A percentile compares a stretch with the other conserved stretches of the same genome.
These are phyloP conservation scores for Penstemon barbatus DNA, from an alignment of 257 asterid genomes.

Conservation along the genomic window DNA sequence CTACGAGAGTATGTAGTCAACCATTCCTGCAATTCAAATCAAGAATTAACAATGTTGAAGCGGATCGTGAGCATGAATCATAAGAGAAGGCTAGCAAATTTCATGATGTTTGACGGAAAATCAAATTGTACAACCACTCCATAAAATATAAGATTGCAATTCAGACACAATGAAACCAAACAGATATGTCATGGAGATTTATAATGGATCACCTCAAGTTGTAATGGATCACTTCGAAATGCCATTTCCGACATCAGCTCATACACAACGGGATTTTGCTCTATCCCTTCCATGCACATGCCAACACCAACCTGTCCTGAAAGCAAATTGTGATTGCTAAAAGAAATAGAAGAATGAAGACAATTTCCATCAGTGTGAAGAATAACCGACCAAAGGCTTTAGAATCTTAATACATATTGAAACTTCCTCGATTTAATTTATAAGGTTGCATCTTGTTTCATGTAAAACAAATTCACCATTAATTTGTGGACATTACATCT, in stretches of 20 bases:
- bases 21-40: conserved; percentile 71
- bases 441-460: neutral
- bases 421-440: conserved; percentile 6
- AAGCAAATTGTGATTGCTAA: conserved; percentile 32
- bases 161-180: conserved; percentile 8
- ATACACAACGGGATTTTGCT: conserved; percentile 90
- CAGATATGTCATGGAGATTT: conserved; percentile 6
- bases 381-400: conserved; percentile 6
- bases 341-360: conserved; percentile 9
- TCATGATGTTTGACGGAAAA: neutral
- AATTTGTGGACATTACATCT: no score
- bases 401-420: conserved; percentile 11
- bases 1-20: conserved; percentile 72
- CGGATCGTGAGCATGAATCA: neutral
- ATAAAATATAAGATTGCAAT: neutral
- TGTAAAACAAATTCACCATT: no score
- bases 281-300: conserved; percentile 99
- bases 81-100: neutral
- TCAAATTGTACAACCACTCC: neutral
- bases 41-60: conserved; percentile 15
- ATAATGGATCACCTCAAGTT: conserved; percentile 58
- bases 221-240: conserved; percentile 57
- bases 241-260: conserved; percentile 99
- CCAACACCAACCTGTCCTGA: conserved; percentile 85
- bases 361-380: conserved; percentile 4